Evolutionary conservation across 768 basidiomycete species (phyloP).

Genomic region (Omphalotus guepiniiformis): DNA sequence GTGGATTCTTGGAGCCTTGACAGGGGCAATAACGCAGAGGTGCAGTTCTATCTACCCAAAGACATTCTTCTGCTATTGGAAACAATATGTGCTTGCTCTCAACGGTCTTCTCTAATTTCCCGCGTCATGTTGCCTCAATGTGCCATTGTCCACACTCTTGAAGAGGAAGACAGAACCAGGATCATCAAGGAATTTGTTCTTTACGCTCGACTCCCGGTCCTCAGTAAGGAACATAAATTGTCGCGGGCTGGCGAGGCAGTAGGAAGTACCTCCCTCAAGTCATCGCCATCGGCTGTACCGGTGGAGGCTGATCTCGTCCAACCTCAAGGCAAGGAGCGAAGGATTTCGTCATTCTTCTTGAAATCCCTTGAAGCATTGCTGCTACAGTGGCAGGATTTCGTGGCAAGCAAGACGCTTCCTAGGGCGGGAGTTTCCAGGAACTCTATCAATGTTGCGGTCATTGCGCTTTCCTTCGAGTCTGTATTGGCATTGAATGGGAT

Average conservation of each 20-base stretch:
- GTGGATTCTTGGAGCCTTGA: constrained; percentile 61
- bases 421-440: constrained; percentile 63
- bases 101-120: constrained; percentile 40
- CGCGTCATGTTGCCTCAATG: constrained; percentile 66
- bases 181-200: constrained; percentile 71
- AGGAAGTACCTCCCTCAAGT: not conserved
- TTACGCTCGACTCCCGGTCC: constrained; percentile 52
- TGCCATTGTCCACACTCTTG: constrained; percentile 53
- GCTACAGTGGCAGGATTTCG: constrained; percentile 40
- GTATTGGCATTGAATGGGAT: constrained; percentile 62
- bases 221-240: constrained; percentile 19
- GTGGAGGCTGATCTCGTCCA: constrained; percentile 30
- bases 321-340: constrained; percentile 56
- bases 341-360: constrained; percentile 57
- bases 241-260: not conserved
- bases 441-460: constrained; percentile 64
- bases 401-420: constrained; percentile 30
- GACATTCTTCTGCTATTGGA: constrained; percentile 66
- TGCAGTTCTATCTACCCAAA: constrained; percentile 49
- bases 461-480: constrained; percentile 66
- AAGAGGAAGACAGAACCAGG: constrained; percentile 52
- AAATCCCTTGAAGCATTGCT: constrained; percentile 52
- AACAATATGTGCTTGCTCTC: constrained; percentile 55
- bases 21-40: constrained; percentile 30
- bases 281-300: not conserved